A percentile compares a stretch with the other conserved stretches of the same genome.
Conservation (phyloP, 257 asterid genomes). For the Solanum peruvianum region DNA sequence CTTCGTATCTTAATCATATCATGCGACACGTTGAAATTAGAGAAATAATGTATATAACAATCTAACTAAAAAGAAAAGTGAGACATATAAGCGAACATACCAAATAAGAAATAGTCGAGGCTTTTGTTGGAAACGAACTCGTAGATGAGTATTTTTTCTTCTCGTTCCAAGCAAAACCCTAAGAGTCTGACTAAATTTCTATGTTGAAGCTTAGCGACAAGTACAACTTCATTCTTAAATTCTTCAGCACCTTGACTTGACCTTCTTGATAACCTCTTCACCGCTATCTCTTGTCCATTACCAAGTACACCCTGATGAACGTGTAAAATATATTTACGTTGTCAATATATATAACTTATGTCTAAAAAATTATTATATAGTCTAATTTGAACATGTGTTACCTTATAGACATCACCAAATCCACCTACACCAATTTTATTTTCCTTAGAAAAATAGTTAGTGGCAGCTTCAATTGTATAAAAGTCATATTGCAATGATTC, state of each 20-base stretch:
- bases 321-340: not conserved
- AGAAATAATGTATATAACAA: not conserved
- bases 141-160: not conserved
- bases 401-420: conserved; percentile 1
- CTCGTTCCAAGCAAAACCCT: not conserved
- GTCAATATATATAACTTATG: not conserved
- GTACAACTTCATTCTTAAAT: not conserved
- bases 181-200: not conserved
- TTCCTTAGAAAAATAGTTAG: not conserved
- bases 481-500: not conserved
- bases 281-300: not conserved
- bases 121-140: not conserved
- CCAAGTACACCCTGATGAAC: not conserved
- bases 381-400: not conserved
- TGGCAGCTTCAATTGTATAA: not conserved
- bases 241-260: not conserved
- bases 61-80: not conserved
- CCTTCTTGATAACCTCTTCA: not conserved
- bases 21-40: not conserved
- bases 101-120: not conserved
- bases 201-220: not conserved
- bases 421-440: conserved; percentile 3
- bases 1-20: not conserved
- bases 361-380: not conserved
- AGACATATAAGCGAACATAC: not conserved